Base-by-base conservation (phyloP, 345 rosid species). In the Citrus sp. region DNA sequence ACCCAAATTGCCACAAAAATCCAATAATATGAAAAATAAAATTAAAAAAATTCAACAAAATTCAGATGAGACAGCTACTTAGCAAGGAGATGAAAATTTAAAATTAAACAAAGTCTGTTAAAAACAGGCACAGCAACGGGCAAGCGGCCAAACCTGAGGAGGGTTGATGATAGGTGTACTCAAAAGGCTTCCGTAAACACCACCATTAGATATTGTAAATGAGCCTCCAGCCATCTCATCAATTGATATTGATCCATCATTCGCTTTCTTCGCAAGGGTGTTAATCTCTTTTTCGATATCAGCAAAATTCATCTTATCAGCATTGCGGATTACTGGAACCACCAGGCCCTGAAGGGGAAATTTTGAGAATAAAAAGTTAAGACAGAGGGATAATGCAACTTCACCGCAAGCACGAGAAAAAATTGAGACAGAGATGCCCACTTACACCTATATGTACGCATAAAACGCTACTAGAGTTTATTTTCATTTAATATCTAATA, bases 151-250 rank as follows among this genome's bases (percentile, higher is more conserved):
- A 62, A 95, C 99, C 98, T 95, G 99, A 72, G 99, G 99, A 67
- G 99, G 99, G 83, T 95, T 95, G 81, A 95, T 95, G 82, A 95
- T 95, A 18, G 99, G 99, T 73, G 99, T 95, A 84, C 99, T 95
- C 80, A 95, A 65, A 59, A 95, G 98, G 82, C 99, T 95, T 80
- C 99, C 99, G 62, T 95, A 94, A 65, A 95, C 99, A 70, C 95
- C 95, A 54, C 95, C 93, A 37, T 92, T 92, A 16, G 95, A 92
- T 81, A 92, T 87, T 5, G 98, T 95, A 86, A 95, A 94, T 40
- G 99, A 85, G 51, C 99, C 99, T 75, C 99, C 99, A 60, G 99
- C 98, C 99, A 95, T 95, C 84, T 95, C 98, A 77, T 95, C 99
- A 32, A 95, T 95, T 71, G 99, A 95, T 65, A 95, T 90, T 22